Percentiles rank a stretch among this genome's conserved stretches.
These are phyloP conservation scores for Obelidium mucronatum DNA, from an alignment of 192 early-diverging fungal species.

Conservation along the genomic window DNA sequence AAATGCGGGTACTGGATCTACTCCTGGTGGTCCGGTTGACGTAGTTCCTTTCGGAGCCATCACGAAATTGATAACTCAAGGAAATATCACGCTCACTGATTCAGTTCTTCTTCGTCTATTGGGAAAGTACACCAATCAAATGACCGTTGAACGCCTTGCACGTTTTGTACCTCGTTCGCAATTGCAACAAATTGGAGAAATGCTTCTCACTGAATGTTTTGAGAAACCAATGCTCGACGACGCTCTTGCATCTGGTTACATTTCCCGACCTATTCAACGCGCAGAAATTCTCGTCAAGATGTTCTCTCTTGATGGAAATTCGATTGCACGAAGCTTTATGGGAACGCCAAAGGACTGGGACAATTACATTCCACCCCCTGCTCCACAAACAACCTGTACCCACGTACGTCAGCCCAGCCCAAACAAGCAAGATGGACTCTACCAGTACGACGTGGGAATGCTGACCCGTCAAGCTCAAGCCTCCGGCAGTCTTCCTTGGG, in stretches of 20 bases:
- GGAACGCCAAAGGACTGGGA: slow-evolving; percentile 26
- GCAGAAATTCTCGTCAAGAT: slow-evolving; percentile 26
- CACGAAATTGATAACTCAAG: slow-evolving; percentile 16
- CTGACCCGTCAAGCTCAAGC: slow-evolving; percentile 33
- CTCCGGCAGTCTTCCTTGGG: slow-evolving; percentile 32
- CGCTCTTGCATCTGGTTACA: slow-evolving; percentile 16
- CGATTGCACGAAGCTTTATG: slow-evolving; percentile 31
- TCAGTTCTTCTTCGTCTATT: slow-evolving; percentile 18
- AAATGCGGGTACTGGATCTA: neutral
- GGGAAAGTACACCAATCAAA: slow-evolving; percentile 13
- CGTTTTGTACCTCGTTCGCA: slow-evolving; percentile 23
- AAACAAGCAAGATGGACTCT: slow-evolving; percentile 16
- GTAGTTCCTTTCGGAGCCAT: slow-evolving; percentile 27
- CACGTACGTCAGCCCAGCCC: neutral
- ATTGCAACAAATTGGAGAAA: slow-evolving; percentile 9
- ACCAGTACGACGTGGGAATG: slow-evolving; percentile 26
- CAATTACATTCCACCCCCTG: slow-evolving; percentile 7
- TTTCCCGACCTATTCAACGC: slow-evolving; percentile 18
- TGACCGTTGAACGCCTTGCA: slow-evolving; percentile 15
- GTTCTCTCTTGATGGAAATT: slow-evolving; percentile 16
- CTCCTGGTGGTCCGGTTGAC: slow-evolving; percentile 7
- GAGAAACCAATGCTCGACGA: slow-evolving; percentile 23
- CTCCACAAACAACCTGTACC: slow-evolving; percentile 20
- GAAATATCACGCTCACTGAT: slow-evolving; percentile 28
- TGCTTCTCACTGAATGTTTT: slow-evolving; percentile 30